Percentiles rank a stretch among this genome's conserved stretches.
Evolutionary conservation across 805 yeast species (phyloP).

Genomic region (Candida xyloterini): DNA sequence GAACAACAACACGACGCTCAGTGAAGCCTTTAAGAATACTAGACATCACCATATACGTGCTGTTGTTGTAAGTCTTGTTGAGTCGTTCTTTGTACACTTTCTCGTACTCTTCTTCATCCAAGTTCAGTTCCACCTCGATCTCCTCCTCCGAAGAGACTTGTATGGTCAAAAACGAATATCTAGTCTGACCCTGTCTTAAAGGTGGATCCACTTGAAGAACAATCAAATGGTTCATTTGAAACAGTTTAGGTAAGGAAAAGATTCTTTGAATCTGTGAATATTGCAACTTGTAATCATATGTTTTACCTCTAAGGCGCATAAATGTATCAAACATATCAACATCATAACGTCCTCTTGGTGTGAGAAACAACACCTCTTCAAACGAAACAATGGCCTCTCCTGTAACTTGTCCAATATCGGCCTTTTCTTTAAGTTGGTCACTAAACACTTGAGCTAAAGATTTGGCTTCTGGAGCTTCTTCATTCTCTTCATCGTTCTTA

Average conservation of each 20-base stretch:
- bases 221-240: constrained; percentile 84
- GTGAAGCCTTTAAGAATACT: constrained; percentile 89
- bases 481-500: constrained; percentile 35
- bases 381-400: constrained; percentile 95
- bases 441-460: constrained; percentile 83
- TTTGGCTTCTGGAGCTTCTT: constrained; percentile 42
- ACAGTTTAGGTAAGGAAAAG: constrained; percentile 90
- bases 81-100: constrained; percentile 70
- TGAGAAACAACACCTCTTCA: constrained; percentile 83
- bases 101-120: constrained; percentile 79
- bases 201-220: constrained; percentile 96
- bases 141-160: constrained; percentile 91
- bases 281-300: constrained; percentile 94
- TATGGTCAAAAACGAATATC: constrained; percentile 86
- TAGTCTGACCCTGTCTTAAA: constrained; percentile 94
- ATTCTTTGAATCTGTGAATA: constrained; percentile 87
- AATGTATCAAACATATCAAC: constrained; percentile 88
- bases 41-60: constrained; percentile 81
- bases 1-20: constrained; percentile 78
- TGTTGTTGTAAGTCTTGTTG: constrained; percentile 67
- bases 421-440: constrained; percentile 87
- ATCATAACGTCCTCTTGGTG: constrained; percentile 98
- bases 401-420: constrained; percentile 89
- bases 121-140: constrained; percentile 81
- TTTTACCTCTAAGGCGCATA: constrained; percentile 91